phyloP scores from a whole-genome alignment of 768 basidiomycete species.

The Boletus sensibilis region DNA sequence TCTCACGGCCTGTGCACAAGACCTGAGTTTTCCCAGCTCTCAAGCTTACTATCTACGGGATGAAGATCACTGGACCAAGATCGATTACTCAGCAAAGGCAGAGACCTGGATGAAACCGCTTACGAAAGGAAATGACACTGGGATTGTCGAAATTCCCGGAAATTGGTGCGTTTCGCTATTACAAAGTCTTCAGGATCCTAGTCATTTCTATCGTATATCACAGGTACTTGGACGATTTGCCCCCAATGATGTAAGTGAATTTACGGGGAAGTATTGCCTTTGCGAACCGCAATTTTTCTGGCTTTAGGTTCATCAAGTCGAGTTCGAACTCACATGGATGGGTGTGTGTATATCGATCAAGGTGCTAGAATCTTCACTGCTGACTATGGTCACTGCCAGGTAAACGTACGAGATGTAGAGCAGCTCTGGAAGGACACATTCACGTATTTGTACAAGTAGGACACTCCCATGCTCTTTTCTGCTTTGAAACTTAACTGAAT shows the following conservation, averaged over 20 bases:
- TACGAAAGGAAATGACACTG: constrained; percentile 58
- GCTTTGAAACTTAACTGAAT: constrained; percentile 1
- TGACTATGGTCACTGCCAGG: constrained; percentile 33
- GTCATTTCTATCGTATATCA: neutral
- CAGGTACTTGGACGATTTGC: constrained; percentile 71
- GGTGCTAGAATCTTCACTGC: neutral
- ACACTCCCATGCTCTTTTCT: neutral
- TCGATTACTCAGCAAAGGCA: constrained; percentile 59
- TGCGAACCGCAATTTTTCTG: neutral
- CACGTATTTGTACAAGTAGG: constrained; percentile 60
- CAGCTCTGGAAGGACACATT: constrained; percentile 78
- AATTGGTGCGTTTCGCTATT: constrained; percentile 51
- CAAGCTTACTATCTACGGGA: constrained; percentile 69
- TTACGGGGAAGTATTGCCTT: neutral
- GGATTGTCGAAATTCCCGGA: constrained; percentile 61
- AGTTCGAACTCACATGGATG: constrained; percentile 71
- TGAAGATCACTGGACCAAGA: constrained; percentile 71
- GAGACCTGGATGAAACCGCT: constrained; percentile 76
- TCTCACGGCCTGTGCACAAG: neutral
- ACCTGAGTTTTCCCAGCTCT: constrained; percentile 35
- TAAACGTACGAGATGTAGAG: constrained; percentile 64
- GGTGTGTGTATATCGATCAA: constrained; percentile 34
- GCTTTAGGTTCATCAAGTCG: constrained; percentile 63
- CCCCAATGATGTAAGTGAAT: constrained; percentile 61
- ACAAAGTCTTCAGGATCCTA: neutral